These are phyloP conservation scores for Lichtheimia corymbifera DNA, from an alignment of 371 early-diverging fungal genomes.

Conservation along the genomic window DNA sequence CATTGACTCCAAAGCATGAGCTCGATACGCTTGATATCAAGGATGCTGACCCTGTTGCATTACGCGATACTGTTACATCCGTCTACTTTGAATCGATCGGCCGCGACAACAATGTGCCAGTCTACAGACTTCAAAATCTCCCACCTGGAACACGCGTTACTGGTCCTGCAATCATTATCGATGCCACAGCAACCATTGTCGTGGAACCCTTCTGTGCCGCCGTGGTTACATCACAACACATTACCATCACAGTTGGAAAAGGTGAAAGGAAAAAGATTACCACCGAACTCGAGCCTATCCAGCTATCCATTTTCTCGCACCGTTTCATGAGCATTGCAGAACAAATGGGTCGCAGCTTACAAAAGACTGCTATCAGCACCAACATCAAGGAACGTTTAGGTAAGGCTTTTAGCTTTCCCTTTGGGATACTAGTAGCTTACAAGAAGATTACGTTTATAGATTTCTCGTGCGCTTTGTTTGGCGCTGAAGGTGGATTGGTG, in stretches of 20 bases:
- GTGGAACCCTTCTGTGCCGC: slow-evolving; percentile 84
- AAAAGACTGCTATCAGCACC: slow-evolving; percentile 93
- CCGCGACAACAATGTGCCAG: slow-evolving; percentile 72
- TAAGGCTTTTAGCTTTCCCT: slow-evolving; percentile 1
- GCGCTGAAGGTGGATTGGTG: slow-evolving; percentile 87
- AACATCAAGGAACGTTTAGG: slow-evolving; percentile 93
- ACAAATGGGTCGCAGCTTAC: slow-evolving; percentile 95
- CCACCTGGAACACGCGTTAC: slow-evolving; percentile 60
- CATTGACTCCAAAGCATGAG: slow-evolving; percentile 47
- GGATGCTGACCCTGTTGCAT: slow-evolving; percentile 23
- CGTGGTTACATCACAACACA: slow-evolving; percentile 73
- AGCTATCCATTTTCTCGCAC: slow-evolving; percentile 90
- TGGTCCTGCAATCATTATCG: slow-evolving; percentile 93
- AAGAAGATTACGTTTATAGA: slow-evolving; percentile 51
- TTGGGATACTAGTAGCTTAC: too few relatives aligned
- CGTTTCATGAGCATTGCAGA: slow-evolving; percentile 98
- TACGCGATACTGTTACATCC: slow-evolving; percentile 38
- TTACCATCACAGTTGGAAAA: slow-evolving; percentile 70
- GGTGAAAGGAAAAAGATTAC: slow-evolving; percentile 48
- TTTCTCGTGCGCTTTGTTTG: slow-evolving; percentile 96
- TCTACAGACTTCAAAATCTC: slow-evolving; percentile 70
- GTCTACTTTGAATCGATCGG: slow-evolving; percentile 81
- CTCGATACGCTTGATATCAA: slow-evolving; percentile 31
- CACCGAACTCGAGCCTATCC: slow-evolving; percentile 79
- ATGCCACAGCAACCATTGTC: slow-evolving; percentile 84